phyloP scores from a whole-genome alignment of 2,329 filamentous ascomycete genomes.

The Scytalidium lignicola region DNA sequence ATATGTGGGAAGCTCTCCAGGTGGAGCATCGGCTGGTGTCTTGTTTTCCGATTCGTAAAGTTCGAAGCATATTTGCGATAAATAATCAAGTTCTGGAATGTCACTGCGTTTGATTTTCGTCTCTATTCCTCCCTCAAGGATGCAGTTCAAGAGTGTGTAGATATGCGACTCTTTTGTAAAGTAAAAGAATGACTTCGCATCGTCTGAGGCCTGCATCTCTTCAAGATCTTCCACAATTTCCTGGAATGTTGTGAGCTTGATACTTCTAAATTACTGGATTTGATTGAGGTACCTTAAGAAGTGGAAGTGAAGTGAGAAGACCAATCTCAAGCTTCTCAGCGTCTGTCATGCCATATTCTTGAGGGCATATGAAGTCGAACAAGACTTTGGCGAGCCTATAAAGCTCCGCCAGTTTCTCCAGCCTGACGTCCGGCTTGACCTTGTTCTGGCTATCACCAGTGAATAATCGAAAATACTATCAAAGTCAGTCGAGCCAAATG shows the following conservation, averaged over 20 bases:
- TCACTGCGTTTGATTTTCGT: slow-evolving; percentile 94
- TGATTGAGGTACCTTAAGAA: slow-evolving; percentile 51
- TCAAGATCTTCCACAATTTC: slow-evolving; percentile 97
- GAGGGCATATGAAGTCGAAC: slow-evolving; percentile 97
- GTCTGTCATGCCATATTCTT: slow-evolving; percentile 95
- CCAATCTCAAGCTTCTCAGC: slow-evolving; percentile 98
- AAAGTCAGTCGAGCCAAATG: slow-evolving; percentile 19
- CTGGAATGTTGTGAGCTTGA: slow-evolving; percentile 32
- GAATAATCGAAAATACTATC: slow-evolving; percentile 85
- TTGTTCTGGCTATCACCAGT: slow-evolving; percentile 69
- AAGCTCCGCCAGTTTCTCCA: slow-evolving; percentile 85
- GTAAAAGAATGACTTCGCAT: slow-evolving; percentile 96
- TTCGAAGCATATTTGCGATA: slow-evolving; percentile 97
- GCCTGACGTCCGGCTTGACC: slow-evolving; percentile 75
- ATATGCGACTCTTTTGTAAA: slow-evolving; percentile 99
- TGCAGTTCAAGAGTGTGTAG: slow-evolving; percentile 96
- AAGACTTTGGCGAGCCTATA: slow-evolving; percentile 92
- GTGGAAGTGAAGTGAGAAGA: slow-evolving; percentile 82
- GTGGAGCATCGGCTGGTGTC: slow-evolving; percentile 21
- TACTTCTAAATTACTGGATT: not conserved
- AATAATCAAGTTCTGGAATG: slow-evolving; percentile 95
- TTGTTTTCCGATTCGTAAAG: slow-evolving; percentile 87
- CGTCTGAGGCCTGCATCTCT: slow-evolving; percentile 90
- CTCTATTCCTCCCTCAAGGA: slow-evolving; percentile 91
- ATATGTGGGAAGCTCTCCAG: slow-evolving; percentile 42